Evolutionary conservation across 176 grass and related monocot species (phyloP).

Genomic region (Olyra latifolia): DNA sequence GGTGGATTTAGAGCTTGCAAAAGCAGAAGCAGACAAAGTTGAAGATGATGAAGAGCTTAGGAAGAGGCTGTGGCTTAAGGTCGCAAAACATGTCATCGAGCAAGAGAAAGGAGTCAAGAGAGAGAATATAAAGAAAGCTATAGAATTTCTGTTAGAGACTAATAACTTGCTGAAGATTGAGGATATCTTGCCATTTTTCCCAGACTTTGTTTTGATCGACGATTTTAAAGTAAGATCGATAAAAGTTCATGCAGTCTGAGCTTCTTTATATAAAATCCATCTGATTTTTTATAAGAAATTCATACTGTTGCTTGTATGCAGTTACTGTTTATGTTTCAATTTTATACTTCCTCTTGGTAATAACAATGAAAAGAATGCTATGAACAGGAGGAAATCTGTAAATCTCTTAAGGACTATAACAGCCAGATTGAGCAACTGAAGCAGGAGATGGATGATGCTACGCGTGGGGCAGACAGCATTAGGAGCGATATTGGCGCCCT

Average conservation of each 20-base stretch:
- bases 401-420: conserved; percentile 98
- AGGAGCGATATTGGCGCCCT: conserved; percentile 96
- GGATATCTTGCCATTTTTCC: conserved; percentile 97
- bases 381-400: conserved; percentile 89
- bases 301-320: neutral
- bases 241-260: neutral
- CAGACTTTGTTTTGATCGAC: conserved; percentile 96
- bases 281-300: neutral
- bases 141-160: conserved; percentile 92
- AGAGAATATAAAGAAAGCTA: conserved; percentile 97
- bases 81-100: conserved; percentile 98
- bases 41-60: conserved; percentile 97
- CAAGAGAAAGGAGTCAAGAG: conserved; percentile 97
- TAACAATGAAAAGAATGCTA: conserved; percentile 20
- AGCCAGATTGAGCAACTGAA: conserved; percentile 95
- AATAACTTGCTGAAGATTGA: conserved; percentile 97
- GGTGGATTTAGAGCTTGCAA: conserved; percentile 96
- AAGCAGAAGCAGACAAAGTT: conserved; percentile 97
- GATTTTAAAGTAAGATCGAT: conserved; percentile 86
- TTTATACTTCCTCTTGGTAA: neutral
- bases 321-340: conserved; percentile 13
- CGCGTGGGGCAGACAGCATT: conserved; percentile 87
- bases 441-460: conserved; percentile 97
- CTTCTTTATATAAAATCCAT: conserved; percentile 1
- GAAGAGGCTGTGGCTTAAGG: conserved; percentile 95